Base-by-base conservation (phyloP, 192 early-diverging fungal species). In the Pilobolus umbonatus region DNA sequence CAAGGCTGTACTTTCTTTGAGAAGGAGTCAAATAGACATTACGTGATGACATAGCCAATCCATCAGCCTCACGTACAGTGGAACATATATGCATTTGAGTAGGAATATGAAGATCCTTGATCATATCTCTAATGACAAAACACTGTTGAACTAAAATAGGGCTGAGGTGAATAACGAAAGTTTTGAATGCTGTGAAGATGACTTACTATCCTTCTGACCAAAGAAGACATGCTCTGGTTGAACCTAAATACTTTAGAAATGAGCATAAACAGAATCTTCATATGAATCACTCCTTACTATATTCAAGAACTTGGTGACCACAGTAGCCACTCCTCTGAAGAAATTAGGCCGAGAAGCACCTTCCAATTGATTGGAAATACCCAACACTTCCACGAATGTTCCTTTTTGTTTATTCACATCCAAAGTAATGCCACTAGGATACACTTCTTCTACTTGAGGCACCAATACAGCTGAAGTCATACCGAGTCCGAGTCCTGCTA, bases 311-410 rank as follows among this genome's bases (percentile, higher is more conserved):
- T 96, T 99, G 31, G 87, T 68, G 2, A 96, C 94, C 0, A 99
- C 88, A 1, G 96, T 99, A 0, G 93, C 89, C 4, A 99, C 96
- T 32, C 96, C 96, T 46, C 95, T 83, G 77, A 99, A 99, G 71
- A 98, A 98, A 63, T 90, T 87, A 11, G 96, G 96, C 0, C 96
- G 85, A 3, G 92, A 83, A 19, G 75, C 79, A 29, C 96, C 96
- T 69, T 99, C 96, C 79, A 98, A 79, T 79, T 94, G 89, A 69
- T 94, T 90, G 0, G 91, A 92, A 26, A 86, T 71, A 2, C 93
- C 96, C 17, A 83, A 76, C 11, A 96, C 90, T 61, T 94, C 90
- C 7, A 98, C 90, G 82, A 98, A 98, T 2, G 94, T 77, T 12
- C 95, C 95, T 11, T 66, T 69, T 68, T 98, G 96, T 49, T 88